Percentiles rank a stretch among this genome's conserved stretches.
Conservation (phyloP, 1,284 basidiomycete genomes). For the Trametes versicolor region DNA sequence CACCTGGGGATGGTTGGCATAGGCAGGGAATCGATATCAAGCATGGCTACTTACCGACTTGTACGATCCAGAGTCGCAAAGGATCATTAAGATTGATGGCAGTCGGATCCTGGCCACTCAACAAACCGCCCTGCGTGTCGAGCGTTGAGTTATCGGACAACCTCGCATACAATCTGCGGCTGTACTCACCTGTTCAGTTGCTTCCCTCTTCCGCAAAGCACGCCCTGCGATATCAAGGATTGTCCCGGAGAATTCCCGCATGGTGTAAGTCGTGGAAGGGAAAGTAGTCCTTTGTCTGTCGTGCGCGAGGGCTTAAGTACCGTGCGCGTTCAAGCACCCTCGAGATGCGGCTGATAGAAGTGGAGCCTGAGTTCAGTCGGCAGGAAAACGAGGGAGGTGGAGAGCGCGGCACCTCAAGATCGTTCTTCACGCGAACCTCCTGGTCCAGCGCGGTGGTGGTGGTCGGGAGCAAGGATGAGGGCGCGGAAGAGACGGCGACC, state of each 20-base stretch:
- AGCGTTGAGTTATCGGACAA: background rate
- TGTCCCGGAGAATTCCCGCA: constrained; percentile 41
- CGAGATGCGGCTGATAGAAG: constrained; percentile 24
- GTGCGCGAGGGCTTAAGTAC: background rate
- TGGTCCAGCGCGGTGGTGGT: background rate
- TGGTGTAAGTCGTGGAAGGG: constrained; percentile 24
- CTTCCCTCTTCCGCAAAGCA: constrained; percentile 37
- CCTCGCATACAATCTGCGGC: background rate
- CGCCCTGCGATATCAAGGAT: constrained; percentile 37
- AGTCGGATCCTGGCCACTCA: constrained; percentile 79
- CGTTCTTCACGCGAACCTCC: background rate
- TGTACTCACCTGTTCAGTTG: constrained; percentile 41
- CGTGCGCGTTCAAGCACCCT: constrained; percentile 11
- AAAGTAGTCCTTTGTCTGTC: background rate
- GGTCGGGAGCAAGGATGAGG: background rate
- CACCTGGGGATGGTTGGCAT: constrained; percentile 50
- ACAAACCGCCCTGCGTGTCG: constrained; percentile 66
- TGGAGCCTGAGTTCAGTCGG: constrained; percentile 18
- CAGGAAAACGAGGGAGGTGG: constrained; percentile 2
- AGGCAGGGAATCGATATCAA: background rate
- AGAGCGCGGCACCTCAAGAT: background rate
- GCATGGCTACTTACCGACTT: constrained; percentile 70
- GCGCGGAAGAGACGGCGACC: background rate
- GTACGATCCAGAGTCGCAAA: constrained; percentile 90
- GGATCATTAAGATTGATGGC: constrained; percentile 74